Percentiles rank a stretch among this genome's conserved stretches.
Conservation (phyloP, 371 early-diverging fungal species). For the Lichtheimia corymbifera region DNA sequence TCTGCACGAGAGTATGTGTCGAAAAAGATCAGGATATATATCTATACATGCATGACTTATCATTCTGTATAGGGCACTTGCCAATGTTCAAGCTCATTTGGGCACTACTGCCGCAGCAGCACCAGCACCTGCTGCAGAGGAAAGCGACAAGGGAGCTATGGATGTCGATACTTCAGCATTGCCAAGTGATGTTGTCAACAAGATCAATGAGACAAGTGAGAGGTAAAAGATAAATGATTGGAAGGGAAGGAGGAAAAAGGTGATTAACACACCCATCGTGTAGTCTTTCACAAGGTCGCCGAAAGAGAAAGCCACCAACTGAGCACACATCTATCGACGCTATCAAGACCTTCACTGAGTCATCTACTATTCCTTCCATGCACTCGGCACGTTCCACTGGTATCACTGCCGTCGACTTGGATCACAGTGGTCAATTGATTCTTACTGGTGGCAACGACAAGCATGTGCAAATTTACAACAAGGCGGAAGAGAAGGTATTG, state of each 20-base stretch:
- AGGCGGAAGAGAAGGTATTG: conserved; percentile 63
- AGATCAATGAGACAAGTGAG: conserved; percentile 61
- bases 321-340: conserved; percentile 69
- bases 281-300: conserved; percentile 71
- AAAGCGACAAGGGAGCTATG: conserved; percentile 60
- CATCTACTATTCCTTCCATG: conserved; percentile 61
- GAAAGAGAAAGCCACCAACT: conserved; percentile 86
- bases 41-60: background rate
- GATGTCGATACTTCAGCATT: conserved; percentile 58
- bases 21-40: background rate
- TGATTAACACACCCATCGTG: background rate
- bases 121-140: conserved; percentile 34
- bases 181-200: conserved; percentile 55
- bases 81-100: conserved; percentile 71
- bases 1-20: conserved; percentile 79
- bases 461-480: conserved; percentile 70
- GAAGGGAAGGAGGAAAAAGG: background rate
- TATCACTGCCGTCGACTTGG: conserved; percentile 72
- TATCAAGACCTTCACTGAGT: conserved; percentile 60
- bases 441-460: conserved; percentile 86
- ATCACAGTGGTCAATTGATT: conserved; percentile 59
- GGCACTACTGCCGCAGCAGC: conserved; percentile 35
- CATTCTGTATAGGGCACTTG: conserved; percentile 53
- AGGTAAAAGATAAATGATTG: conserved; percentile 33
- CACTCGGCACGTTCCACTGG: conserved; percentile 81